Base-by-base conservation (phyloP, 106 monocot species). In the Apostasia shenzhenica region DNA sequence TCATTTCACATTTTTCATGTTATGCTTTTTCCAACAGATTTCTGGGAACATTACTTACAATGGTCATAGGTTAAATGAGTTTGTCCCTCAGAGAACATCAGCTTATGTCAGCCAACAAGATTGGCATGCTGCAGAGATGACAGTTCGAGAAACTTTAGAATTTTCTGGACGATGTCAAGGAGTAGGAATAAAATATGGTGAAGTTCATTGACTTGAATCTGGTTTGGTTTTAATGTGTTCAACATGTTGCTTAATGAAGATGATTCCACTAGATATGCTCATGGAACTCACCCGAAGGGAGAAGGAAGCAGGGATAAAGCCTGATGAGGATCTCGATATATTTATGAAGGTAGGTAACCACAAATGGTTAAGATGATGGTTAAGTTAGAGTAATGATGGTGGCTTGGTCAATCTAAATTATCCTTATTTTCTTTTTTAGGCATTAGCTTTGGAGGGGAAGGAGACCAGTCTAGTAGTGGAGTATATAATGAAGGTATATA, bases 91-190 rank as follows among this genome's bases (percentile, higher is more conserved):
- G 57, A 87, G 93, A 76, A 93, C 93, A 69, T 90, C 99, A 54
- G 93, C 93, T 78, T 99, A 99, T 90, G 99, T 99, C 50, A 87
- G 99, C 77, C 99, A 99, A 76, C 83, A 90, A 75, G 99, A 99
- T 58, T 87, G 90, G 82, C 90, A 90, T 81, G 83, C 76, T 72
- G 82, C 84, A 57, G 99, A 99, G 77, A 81, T 85, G 81, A 99
- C 99, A 14, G 99, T 99, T 14, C 87, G 99, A 76, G 99, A 99
- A 87, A 88, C 85, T 60, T 65, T 99, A 57, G 83, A 99, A 26
- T 93, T 93, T 85, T 83, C 99, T 37, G 93, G 87, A 49, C 81
- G 79, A 8, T 93, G 89, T 76, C 99, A 99, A 77, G 99, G 99
- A 50, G 87, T 93, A 73, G 99, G 99, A 74, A 90, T 90, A 76